Evolutionary conservation across 345 rosid species (phyloP).

Genomic region (Moricandia moricandioides): DNA sequence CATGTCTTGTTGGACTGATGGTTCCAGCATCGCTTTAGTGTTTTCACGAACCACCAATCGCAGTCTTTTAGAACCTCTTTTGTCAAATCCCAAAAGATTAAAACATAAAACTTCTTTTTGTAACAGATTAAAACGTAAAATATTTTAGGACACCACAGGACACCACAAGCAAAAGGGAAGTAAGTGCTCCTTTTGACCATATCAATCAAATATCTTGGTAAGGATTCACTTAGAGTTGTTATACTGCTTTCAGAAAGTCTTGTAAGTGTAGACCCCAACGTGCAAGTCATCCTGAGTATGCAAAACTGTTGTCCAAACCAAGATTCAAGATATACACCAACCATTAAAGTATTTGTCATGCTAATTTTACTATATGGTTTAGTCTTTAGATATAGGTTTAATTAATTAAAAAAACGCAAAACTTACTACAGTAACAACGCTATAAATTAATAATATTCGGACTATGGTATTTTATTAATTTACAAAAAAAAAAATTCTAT

Average conservation of each 20-base stretch:
- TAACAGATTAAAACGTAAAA: too few relatives aligned
- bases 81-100: neutral
- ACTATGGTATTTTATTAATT: too few relatives aligned
- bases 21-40: slow-evolving; percentile 16
- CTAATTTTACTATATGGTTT: neutral
- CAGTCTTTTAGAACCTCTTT: slow-evolving; percentile 47
- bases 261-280: slow-evolving; percentile 64
- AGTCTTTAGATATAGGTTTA: neutral
- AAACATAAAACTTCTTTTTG: too few relatives aligned
- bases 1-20: slow-evolving; percentile 14
- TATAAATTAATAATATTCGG: too few relatives aligned
- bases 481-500: too few relatives aligned
- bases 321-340: slow-evolving; percentile 48
- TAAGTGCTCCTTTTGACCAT: slow-evolving; percentile 49
- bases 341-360: neutral
- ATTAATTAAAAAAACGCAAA: neutral
- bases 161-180: too few relatives aligned
- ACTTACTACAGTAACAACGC: too few relatives aligned
- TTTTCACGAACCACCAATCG: slow-evolving; percentile 39
- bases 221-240: slow-evolving; percentile 45
- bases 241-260: slow-evolving; percentile 60
- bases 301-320: slow-evolving; percentile 61
- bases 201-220: slow-evolving; percentile 58
- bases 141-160: too few relatives aligned
- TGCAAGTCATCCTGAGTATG: slow-evolving; percentile 59